phyloP scores from a whole-genome alignment of 768 basidiomycete species.

The Pisolithus orientalis region DNA sequence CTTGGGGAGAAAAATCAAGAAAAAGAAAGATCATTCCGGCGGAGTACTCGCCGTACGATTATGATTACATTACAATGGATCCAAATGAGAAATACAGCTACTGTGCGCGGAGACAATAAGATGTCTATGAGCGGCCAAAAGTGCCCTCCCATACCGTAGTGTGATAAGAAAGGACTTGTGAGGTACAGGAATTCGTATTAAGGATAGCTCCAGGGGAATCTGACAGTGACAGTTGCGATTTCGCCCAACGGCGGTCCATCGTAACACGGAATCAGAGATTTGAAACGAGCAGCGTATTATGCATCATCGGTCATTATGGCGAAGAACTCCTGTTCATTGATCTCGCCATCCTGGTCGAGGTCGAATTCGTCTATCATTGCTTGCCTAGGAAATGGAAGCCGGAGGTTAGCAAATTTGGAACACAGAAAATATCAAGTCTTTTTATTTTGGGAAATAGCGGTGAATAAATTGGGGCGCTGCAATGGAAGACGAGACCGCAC shows the following conservation, averaged over 20 bases:
- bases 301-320: constrained; percentile 95
- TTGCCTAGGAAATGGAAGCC: constrained; percentile 55
- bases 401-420: constrained; percentile 27
- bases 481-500: constrained; percentile 12
- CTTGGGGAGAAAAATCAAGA: not conserved
- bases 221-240: constrained; percentile 7
- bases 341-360: constrained; percentile 96
- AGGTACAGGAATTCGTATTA: constrained; percentile 14
- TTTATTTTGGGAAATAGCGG: constrained; percentile 17
- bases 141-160: not conserved
- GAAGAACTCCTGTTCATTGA: constrained; percentile 93
- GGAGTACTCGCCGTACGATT: constrained; percentile 9
- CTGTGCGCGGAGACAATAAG: constrained; percentile 11
- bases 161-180: constrained; percentile 14
- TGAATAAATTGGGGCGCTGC: constrained; percentile 15
- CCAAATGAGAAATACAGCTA: constrained; percentile 13
- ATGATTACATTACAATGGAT: constrained; percentile 14
- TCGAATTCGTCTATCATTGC: constrained; percentile 99
- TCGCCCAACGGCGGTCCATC: constrained; percentile 2
- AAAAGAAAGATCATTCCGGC: constrained; percentile 12
- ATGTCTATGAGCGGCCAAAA: constrained; percentile 10
- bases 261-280: not conserved
- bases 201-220: constrained; percentile 8
- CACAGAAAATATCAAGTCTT: constrained; percentile 7
- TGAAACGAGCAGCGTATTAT: constrained; percentile 24